Conservation (phyloP, 768 basidiomycete species). For the Lactarius hengduanensis region DNA sequence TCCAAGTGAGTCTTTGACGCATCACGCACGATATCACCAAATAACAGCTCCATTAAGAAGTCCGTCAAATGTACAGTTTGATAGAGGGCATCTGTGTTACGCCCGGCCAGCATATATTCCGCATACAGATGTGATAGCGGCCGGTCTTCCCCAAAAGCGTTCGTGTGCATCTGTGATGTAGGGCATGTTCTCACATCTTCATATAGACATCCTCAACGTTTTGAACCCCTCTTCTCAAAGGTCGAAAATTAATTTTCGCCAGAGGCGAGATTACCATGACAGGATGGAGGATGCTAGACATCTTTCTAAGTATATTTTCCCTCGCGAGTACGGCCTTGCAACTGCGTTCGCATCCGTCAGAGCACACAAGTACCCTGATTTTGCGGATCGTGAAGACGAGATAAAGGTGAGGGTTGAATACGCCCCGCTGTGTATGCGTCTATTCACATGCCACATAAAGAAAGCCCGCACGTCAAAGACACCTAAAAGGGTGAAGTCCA, state of each 20-base stretch:
- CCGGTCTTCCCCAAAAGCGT: conserved; percentile 74
- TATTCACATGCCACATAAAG: conserved; percentile 33
- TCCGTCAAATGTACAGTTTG: conserved; percentile 51
- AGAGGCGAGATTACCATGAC: conserved; percentile 42
- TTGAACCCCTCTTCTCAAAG: conserved; percentile 46
- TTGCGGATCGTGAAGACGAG: conserved; percentile 61
- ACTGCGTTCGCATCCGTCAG: conserved; percentile 50
- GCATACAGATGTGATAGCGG: conserved; percentile 47
- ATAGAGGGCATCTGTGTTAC: conserved; percentile 66
- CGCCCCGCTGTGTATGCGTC: not conserved
- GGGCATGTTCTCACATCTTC: not conserved
- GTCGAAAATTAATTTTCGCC: conserved; percentile 33
- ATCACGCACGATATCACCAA: conserved; percentile 2
- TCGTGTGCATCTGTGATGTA: conserved; percentile 29
- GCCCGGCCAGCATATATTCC: conserved; percentile 55
- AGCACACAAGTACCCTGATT: conserved; percentile 46
- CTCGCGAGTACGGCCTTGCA: conserved; percentile 68
- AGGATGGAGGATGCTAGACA: conserved; percentile 56
- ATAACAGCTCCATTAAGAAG: conserved; percentile 37
- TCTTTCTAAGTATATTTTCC: conserved; percentile 82
- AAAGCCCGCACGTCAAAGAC: conserved; percentile 55
- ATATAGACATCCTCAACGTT: conserved; percentile 65
- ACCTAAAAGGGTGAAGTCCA: conserved; percentile 64
- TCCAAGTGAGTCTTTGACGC: conserved; percentile 5
- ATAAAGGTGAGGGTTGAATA: conserved; percentile 52